Evolutionary conservation across 768 basidiomycete species (phyloP).

Genomic region (Russula compacta): DNA sequence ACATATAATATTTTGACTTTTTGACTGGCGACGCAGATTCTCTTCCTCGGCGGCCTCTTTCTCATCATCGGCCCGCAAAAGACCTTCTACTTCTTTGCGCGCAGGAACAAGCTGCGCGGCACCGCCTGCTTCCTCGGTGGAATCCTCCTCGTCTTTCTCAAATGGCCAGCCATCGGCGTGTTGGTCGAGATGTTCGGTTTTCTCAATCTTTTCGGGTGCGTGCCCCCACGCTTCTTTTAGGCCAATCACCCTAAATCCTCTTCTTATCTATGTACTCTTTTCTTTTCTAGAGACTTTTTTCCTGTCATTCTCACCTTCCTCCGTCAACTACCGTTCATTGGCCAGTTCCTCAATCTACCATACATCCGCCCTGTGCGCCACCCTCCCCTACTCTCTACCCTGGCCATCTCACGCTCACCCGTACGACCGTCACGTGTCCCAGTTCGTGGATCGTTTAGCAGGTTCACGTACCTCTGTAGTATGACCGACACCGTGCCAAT

Average conservation of each 20-base stretch:
- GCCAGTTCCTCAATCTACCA: slow-evolving; percentile 76
- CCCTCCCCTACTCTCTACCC: background rate
- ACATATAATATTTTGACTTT: background rate
- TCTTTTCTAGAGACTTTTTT: slow-evolving; percentile 85
- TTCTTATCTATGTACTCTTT: background rate
- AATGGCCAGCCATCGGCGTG: slow-evolving; percentile 92
- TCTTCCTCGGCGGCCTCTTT: slow-evolving; percentile 90
- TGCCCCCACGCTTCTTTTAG: slow-evolving; percentile 27
- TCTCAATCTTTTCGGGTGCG: slow-evolving; percentile 29
- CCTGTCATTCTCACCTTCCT: slow-evolving; percentile 97
- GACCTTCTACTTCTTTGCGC: slow-evolving; percentile 96
- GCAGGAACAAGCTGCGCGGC: slow-evolving; percentile 90
- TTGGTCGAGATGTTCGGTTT: slow-evolving; percentile 94
- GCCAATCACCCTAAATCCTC: no score
- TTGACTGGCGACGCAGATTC: slow-evolving; percentile 48
- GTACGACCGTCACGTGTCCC: background rate
- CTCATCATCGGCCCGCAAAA: slow-evolving; percentile 96
- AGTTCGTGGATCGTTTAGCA: slow-evolving; percentile 30
- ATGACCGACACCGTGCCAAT: background rate
- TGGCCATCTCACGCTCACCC: background rate
- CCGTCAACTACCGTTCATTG: slow-evolving; percentile 87
- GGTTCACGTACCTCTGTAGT: slow-evolving; percentile 28
- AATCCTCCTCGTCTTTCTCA: slow-evolving; percentile 86
- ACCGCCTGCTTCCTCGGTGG: slow-evolving; percentile 83
- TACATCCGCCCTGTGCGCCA: slow-evolving; percentile 71